Base-by-base conservation (phyloP, 768 basidiomycete species). In the Naganishia friedmannii region DNA sequence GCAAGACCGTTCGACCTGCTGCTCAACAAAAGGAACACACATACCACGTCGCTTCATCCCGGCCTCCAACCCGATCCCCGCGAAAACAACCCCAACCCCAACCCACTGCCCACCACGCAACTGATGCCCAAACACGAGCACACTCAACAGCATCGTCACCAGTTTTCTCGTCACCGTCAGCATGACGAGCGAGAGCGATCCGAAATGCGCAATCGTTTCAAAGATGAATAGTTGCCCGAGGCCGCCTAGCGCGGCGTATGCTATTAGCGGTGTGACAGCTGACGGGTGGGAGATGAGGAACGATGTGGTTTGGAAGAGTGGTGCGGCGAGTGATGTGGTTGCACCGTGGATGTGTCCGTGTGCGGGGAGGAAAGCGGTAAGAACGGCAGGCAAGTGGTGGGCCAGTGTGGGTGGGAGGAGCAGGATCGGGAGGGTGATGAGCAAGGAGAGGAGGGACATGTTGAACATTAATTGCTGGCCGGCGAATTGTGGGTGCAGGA, bases 381-480 rank as follows among this genome's bases (percentile, higher is more conserved):
- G 74, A 69, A 15, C 60, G 26, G 2, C 69, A 70, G 53, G 42
- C 53, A 65, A 71, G 21, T 93, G 90, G 21, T 73, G 69, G n/a
- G 82, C 74, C 54, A 74, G 66, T 73, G 21, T 32, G 92, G 84
- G 3, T 89, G 92, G 57, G 10, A 81, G 66, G 26, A 92, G 84
- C 8, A 89, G 78, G 31, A 88, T 86, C 31, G 96, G 87, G 13
- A 88, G 77, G 1, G 86, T 83, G 26, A 90, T 88, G 68, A 92
- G 79, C 45, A 88, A 71, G 3, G 93, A 91, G 82, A 90, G 89
- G 83, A 94, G 89, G 31, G 90, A 95, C 82, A 99, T 95, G 88
- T 88, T 95, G 79, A 98, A 89, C 96, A 99, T 98, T 94, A 99
- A 97, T 78, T 99, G 96, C 81, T 96, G 93, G 9, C 96, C 96